These are phyloP conservation scores for Xylaria intraflava DNA, from an alignment of 495 filamentous ascomycete genomes.

Conservation along the genomic window DNA sequence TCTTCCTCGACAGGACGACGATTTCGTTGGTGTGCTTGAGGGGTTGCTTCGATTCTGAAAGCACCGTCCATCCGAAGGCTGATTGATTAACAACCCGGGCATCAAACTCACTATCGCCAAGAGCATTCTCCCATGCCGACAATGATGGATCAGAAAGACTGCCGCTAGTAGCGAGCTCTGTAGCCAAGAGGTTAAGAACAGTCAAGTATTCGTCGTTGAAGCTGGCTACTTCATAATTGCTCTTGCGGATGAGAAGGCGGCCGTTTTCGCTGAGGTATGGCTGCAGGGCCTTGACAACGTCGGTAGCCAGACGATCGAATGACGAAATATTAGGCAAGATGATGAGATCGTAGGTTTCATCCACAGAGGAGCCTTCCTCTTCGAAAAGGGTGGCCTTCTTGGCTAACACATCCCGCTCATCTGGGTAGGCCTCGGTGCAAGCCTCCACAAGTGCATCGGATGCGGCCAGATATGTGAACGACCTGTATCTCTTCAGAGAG, in stretches of 20 bases:
- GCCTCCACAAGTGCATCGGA: background rate
- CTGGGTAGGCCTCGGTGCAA: background rate
- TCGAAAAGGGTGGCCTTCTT: background rate
- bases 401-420: background rate
- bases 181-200: background rate
- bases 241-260: background rate
- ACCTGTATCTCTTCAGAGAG: background rate
- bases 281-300: background rate
- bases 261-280: background rate
- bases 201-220: background rate
- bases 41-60: background rate
- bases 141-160: background rate
- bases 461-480: background rate
- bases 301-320: background rate
- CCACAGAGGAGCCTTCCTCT: background rate
- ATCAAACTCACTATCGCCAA: background rate
- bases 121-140: background rate
- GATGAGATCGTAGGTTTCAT: background rate
- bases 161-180: too few relatives aligned
- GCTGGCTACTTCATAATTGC: background rate
- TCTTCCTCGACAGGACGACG: background rate
- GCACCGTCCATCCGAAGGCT: background rate
- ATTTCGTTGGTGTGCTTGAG: background rate
- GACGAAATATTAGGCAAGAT: background rate
- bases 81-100: background rate